phyloP scores from a whole-genome alignment of 768 basidiomycete species.

The Lactifluus echinatus region DNA sequence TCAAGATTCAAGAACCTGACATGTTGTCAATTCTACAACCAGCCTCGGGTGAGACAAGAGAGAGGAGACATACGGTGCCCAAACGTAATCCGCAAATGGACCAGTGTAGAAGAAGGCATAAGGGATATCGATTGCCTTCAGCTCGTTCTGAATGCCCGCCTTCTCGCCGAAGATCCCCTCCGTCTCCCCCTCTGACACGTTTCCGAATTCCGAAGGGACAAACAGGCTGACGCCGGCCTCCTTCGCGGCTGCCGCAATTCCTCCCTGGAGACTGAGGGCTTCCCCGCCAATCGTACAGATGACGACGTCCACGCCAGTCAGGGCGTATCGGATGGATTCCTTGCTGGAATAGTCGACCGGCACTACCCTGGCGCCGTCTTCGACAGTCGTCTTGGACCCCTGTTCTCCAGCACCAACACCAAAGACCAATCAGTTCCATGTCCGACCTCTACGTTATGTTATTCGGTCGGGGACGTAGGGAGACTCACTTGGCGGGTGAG shows the following conservation, averaged over 20 bases:
- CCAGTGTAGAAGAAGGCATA: conserved; percentile 21
- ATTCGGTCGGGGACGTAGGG: no score
- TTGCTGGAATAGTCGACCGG: conserved; percentile 12
- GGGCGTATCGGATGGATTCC: conserved; percentile 1
- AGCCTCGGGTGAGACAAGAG: no score
- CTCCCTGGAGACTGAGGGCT: not conserved
- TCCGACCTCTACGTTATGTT: no score
- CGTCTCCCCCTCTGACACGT: conserved; percentile 9
- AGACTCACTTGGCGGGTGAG: conserved; percentile 14
- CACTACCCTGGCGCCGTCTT: conserved; percentile 1
- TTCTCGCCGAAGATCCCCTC: conserved; percentile 6
- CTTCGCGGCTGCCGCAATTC: conserved; percentile 11
- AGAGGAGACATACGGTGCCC: not conserved
- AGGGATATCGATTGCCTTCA: conserved; percentile 14
- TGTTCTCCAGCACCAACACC: no score
- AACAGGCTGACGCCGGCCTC: conserved; percentile 11
- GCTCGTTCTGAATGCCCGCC: not conserved
- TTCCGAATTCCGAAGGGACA: conserved; percentile 14
- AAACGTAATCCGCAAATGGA: conserved; percentile 10
- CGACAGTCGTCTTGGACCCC: conserved; percentile 23
- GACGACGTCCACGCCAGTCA: no score
- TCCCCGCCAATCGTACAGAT: not conserved
- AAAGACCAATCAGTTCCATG: not conserved
- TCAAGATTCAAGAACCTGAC: conserved; percentile 7
- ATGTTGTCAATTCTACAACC: not conserved